Evolutionary conservation across 768 basidiomycete species (phyloP).

Genomic region (Dentipellis sp.): DNA sequence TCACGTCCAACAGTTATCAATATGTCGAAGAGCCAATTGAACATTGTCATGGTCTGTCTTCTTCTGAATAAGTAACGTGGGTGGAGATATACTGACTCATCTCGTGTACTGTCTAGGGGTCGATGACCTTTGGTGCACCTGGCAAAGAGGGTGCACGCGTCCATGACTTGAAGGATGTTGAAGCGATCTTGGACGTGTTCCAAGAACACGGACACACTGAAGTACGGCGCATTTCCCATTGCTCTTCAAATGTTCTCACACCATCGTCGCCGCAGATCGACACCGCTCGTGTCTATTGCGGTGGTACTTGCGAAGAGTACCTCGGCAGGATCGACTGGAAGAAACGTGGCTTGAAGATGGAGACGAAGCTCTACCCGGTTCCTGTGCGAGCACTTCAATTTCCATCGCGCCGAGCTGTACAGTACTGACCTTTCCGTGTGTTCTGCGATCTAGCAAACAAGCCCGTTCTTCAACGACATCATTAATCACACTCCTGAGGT

Average conservation of each 20-base stretch:
- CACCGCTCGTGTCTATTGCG: conserved; percentile 18
- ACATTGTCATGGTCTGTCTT: neutral
- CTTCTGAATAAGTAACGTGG: neutral
- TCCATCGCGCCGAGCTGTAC: no score
- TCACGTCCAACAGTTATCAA: neutral
- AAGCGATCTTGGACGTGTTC: conserved; percentile 45
- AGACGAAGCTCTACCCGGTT: conserved; percentile 49
- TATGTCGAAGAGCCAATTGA: neutral
- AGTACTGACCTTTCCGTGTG: no score
- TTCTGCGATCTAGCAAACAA: no score
- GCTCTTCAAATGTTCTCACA: no score
- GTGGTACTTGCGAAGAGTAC: conserved; percentile 25
- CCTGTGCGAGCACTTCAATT: conserved; percentile 30
- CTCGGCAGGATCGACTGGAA: conserved; percentile 43
- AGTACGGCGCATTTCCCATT: conserved; percentile 17
- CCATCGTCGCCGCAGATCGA: conserved; percentile 17
- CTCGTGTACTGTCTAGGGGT: conserved; percentile 25
- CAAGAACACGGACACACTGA: conserved; percentile 47
- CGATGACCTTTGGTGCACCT: conserved; percentile 43
- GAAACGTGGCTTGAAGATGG: conserved; percentile 40
- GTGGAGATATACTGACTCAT: neutral
- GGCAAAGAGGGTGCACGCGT: conserved; percentile 41
- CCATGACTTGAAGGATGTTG: conserved; percentile 36
- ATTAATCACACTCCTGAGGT: conserved; percentile 20
- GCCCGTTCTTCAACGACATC: neutral